These are phyloP conservation scores for Verticillium albo-atrum DNA, from an alignment of 2,329 filamentous ascomycete species.

Conservation along the genomic window DNA sequence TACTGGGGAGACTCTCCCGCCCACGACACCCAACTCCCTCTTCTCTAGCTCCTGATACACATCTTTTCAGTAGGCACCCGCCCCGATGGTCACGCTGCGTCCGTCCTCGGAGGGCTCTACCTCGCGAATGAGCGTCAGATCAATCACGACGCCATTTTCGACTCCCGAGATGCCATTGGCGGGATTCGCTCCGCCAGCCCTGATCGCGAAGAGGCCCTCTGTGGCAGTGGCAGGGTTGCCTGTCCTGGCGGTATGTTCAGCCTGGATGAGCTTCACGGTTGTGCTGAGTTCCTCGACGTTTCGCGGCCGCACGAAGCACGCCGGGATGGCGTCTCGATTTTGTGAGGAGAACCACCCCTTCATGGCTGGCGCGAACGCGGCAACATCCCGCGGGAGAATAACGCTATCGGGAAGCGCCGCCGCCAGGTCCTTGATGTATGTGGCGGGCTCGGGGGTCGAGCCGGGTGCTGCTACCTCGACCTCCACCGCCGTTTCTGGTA, in stretches of 20 bases:
- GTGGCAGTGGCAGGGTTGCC: not conserved
- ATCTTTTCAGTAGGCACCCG: not conserved
- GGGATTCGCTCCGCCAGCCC: not conserved
- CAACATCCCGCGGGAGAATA: not conserved
- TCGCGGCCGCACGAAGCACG: not conserved
- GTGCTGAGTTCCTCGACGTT: not conserved
- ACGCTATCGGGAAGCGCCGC: not conserved
- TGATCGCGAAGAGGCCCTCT: not conserved
- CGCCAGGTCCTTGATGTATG: not conserved
- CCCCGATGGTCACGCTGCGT: slow-evolving; percentile 13
- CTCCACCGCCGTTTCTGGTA: too few relatives aligned
- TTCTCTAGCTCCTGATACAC: not conserved
- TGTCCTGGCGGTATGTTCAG: not conserved
- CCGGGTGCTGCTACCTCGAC: not conserved
- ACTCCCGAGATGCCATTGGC: slow-evolving; percentile 4
- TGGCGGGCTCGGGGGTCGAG: not conserved
- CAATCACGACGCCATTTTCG: slow-evolving; percentile 20
- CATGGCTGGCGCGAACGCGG: not conserved
- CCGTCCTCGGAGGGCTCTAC: slow-evolving; percentile 9
- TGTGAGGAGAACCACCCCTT: not conserved
- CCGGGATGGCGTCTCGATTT: not conserved
- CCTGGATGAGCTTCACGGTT: not conserved
- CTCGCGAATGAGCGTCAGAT: slow-evolving; percentile 16
- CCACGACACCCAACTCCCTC: not conserved
- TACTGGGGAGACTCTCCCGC: slow-evolving; percentile 11